These are phyloP conservation scores for Colletotrichum musicola DNA, from an alignment of 2,329 filamentous ascomycete species.

Conservation along the genomic window DNA sequence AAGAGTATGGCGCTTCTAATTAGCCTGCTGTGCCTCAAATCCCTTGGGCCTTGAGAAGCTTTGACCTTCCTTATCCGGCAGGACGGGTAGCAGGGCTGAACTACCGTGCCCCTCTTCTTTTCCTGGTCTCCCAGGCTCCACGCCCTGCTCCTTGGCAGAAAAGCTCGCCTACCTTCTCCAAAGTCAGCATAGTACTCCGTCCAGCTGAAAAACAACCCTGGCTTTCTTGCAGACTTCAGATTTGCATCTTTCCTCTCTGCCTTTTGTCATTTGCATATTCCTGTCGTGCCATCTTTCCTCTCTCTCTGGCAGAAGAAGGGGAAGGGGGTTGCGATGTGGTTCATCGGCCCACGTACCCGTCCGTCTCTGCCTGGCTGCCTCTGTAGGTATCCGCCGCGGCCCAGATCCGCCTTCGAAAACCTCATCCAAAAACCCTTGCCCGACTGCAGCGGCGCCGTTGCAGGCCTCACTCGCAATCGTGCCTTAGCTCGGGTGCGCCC, in stretches of 20 bases:
- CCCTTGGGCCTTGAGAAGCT: neutral
- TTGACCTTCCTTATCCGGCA: conserved; percentile 28
- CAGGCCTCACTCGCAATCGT: conserved; percentile 1
- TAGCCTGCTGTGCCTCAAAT: neutral
- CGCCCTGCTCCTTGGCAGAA: too few relatives aligned
- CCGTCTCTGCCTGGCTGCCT: neutral
- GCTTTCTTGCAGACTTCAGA: neutral
- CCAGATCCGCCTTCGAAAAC: neutral
- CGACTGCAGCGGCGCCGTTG: neutral
- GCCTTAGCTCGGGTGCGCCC: conserved; percentile 9
- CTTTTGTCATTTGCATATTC: neutral
- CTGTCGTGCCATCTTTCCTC: neutral
- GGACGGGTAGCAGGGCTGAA: conserved; percentile 21
- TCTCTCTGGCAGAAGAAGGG: neutral
- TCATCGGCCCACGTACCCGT: neutral
- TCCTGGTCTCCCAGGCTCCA: neutral
- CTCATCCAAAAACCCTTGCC: neutral
- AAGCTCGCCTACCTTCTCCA: conserved; percentile 2
- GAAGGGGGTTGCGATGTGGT: neutral
- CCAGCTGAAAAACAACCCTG: neutral
- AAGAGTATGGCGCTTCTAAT: too few relatives aligned
- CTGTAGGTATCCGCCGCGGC: too few relatives aligned
- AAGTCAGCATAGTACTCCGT: neutral
- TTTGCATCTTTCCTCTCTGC: neutral
- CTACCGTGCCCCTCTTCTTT: conserved; percentile 20